Evolutionary conservation across 2,329 filamentous ascomycete genomes (phyloP), one percentile per base, ranked within the genome.

Genomic region (Aspergillus carbonarius): DNA sequence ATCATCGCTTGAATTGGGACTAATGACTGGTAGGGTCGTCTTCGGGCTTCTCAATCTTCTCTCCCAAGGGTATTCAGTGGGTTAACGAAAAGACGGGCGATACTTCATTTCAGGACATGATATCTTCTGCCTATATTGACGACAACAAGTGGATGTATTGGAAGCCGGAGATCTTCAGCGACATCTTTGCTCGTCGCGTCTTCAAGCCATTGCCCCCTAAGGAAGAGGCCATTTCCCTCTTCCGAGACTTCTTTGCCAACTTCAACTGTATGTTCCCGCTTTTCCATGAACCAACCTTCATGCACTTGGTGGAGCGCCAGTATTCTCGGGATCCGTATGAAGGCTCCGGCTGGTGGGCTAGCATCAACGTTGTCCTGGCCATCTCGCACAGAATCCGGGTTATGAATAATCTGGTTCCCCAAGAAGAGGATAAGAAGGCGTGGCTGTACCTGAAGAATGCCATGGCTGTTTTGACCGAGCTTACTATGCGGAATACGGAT

Each of bases 251-350:
- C 71, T 99, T 99, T 66, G 91, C 96, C 70, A 97, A 97, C 77
- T 98, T 99, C 83, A 99, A 99, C 79, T 95, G 92, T 85, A 93
- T 98, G 85, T 96, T 98, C 71, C 95, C 95, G 5, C 82, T 99
- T 4, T 99, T 96, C 70, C 95, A 99, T 74, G 93, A 97, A 74
- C 93, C 93, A 1, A 98, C 95, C 0, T 99, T 99, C 72, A 98
- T 98, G 92, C 93, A 97, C 71, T 82, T 98, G 5, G 92, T 97
- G 32, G 92, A 98, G 70, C 87, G 90, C 66, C 93, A 98, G 72
- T 99, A 98, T 75, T 96, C 92, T 0, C 81, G 87, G 51, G 91
- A 98, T 66, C 93, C 93, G 0, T 98, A 97, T 66, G 88, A 96
- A 72, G 93, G 93, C 27, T 96, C 92, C 5, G 95, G 95, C 3